phyloP scores from a whole-genome alignment of 2,329 filamentous ascomycete species.

The Aureobasidium vineae region DNA sequence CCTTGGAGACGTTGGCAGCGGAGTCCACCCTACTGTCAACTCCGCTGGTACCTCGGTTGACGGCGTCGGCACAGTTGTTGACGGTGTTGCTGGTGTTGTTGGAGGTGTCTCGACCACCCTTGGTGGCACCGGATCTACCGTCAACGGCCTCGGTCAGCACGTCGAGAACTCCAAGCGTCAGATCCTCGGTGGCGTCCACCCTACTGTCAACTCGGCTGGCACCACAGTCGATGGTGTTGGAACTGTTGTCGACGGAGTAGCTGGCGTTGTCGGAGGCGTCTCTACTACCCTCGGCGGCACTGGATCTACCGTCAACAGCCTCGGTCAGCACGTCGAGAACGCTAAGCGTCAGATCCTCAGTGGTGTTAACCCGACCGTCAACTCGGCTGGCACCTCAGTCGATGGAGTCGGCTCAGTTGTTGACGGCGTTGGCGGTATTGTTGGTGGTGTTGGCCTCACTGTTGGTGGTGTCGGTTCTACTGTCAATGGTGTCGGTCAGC shows the following conservation, averaged over 20 bases:
- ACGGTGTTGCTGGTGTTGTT: slow-evolving; percentile 1
- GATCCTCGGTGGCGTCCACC: not conserved
- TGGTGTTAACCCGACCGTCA: not conserved
- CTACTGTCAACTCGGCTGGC: not conserved
- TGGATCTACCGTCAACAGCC: not conserved
- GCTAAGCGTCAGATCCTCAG: not conserved
- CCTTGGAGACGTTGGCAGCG: not conserved
- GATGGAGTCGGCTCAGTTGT: not conserved
- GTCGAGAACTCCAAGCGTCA: not conserved
- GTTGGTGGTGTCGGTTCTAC: slow-evolving; percentile 1
- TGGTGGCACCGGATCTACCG: not conserved
- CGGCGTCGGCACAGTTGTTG: slow-evolving; percentile 1
- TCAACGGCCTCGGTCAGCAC: not conserved
- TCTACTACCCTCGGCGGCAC: not conserved
- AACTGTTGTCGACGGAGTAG: not conserved
- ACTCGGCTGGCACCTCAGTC: not conserved
- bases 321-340: slow-evolving; percentile 4
- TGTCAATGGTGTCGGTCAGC: not conserved
- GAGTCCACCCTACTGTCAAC: slow-evolving; percentile 1
- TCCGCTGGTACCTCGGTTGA: not conserved
- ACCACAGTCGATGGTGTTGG: not conserved
- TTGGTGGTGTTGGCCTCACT: not conserved
- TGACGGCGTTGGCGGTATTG: not conserved
- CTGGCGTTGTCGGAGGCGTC: slow-evolving; percentile 1
- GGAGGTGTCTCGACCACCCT: not conserved